Evolutionary conservation across 1,284 basidiomycete genomes (phyloP).

Genomic region (Microbotryum intermedium): DNA sequence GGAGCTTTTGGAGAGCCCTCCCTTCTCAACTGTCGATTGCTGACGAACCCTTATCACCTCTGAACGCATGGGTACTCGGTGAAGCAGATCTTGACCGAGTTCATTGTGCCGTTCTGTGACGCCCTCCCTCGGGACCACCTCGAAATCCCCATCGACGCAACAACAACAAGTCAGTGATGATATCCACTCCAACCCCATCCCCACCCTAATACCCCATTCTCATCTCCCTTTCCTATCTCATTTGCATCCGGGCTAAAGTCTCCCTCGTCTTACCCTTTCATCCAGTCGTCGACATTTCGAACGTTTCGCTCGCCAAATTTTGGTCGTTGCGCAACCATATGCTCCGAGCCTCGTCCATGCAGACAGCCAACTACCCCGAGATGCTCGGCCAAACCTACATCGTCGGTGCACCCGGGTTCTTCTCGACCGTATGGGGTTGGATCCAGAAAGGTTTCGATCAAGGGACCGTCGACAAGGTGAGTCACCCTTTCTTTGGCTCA

Average conservation of each 20-base stretch:
- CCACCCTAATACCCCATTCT: background rate
- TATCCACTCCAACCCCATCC: background rate
- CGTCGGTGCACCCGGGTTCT: slow-evolving; percentile 66
- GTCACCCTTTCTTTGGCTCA: too few species aligned
- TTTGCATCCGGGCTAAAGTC: too few species aligned
- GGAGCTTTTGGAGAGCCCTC: too few species aligned
- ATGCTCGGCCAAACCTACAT: slow-evolving; percentile 44
- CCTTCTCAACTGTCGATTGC: too few species aligned
- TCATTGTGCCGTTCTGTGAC: slow-evolving; percentile 53
- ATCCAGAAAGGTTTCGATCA: slow-evolving; percentile 49
- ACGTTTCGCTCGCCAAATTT: slow-evolving; percentile 54
- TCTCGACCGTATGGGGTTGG: slow-evolving; percentile 52
- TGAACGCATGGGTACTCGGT: slow-evolving; percentile 42
- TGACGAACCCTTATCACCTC: too few species aligned
- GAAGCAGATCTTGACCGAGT: slow-evolving; percentile 58
- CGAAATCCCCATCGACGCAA: slow-evolving; percentile 48
- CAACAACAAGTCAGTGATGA: slow-evolving; percentile 47
- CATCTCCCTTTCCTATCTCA: background rate
- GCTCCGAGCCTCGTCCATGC: slow-evolving; percentile 60
- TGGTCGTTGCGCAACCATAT: slow-evolving; percentile 53
- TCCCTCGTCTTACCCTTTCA: background rate
- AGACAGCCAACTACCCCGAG: slow-evolving; percentile 70
- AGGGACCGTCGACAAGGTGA: slow-evolving; percentile 18
- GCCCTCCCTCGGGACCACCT: slow-evolving; percentile 48
- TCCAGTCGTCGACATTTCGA: slow-evolving; percentile 56